Conservation (phyloP, 345 rosid genomes). For the Salix dunnii region DNA sequence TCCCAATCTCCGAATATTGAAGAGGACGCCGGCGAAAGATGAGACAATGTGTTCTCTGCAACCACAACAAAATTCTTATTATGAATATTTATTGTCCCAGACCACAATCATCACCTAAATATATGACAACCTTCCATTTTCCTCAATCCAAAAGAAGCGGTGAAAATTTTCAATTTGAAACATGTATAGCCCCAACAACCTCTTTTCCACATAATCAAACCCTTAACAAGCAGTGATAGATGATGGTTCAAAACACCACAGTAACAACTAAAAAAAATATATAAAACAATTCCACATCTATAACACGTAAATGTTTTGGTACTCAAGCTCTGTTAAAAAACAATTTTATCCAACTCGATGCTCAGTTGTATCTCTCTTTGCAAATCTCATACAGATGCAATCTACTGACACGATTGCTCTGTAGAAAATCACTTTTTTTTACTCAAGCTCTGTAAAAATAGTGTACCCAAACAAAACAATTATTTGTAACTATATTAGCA, state of each 20-base stretch:
- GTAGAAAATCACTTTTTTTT: neutral
- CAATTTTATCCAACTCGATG: neutral
- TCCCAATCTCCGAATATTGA: slow-evolving; percentile 15
- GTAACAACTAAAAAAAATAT: neutral
- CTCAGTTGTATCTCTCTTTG: neutral
- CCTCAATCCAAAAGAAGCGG: neutral
- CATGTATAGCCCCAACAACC: neutral
- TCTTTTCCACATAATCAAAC: neutral
- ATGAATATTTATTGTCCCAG: neutral
- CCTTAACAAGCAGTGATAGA: neutral
- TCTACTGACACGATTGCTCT: neutral
- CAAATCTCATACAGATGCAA: neutral
- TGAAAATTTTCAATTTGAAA: neutral
- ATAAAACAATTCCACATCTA: neutral
- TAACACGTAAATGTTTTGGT: neutral
- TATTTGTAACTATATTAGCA: neutral
- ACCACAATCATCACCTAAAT: neutral
- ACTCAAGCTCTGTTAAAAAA: neutral
- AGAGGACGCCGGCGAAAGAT: neutral
- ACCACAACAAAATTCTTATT: neutral
- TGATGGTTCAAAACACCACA: neutral
- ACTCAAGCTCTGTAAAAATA: neutral
- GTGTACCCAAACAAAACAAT: neutral
- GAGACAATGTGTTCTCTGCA: slow-evolving; percentile 16
- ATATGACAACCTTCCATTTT: neutral